phyloP scores from a whole-genome alignment of 2,329 filamentous ascomycete genomes.

The Aspergillus sp. region DNA sequence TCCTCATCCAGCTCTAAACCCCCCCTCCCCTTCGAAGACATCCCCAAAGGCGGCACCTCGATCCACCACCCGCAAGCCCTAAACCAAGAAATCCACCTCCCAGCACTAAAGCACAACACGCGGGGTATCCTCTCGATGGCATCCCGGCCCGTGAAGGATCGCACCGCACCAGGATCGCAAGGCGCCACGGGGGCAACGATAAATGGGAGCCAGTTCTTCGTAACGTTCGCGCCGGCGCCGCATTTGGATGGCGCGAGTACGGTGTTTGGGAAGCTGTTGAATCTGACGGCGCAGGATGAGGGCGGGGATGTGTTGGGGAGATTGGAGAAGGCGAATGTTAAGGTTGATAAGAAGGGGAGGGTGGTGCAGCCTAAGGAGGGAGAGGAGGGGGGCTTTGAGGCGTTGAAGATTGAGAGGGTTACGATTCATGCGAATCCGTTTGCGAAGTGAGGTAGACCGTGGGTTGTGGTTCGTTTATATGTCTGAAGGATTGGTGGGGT shows the following conservation, averaged over 20 bases:
- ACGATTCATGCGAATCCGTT: slow-evolving; percentile 67
- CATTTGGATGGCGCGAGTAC: slow-evolving; percentile 69
- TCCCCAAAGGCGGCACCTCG: slow-evolving; percentile 59
- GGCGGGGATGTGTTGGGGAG: slow-evolving; percentile 48
- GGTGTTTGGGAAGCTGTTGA: slow-evolving; percentile 64
- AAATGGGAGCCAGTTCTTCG: slow-evolving; percentile 66
- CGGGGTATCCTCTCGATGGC: slow-evolving; percentile 63
- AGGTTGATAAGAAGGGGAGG: slow-evolving; percentile 64
- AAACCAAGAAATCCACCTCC: slow-evolving; percentile 64
- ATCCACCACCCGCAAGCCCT: slow-evolving; percentile 56
- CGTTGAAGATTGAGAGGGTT: slow-evolving; percentile 57
- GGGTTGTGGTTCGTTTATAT: too few species aligned
- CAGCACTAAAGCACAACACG: slow-evolving; percentile 58
- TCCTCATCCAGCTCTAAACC: slow-evolving; percentile 39
- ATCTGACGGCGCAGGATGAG: slow-evolving; percentile 46
- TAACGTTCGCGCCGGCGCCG: slow-evolving; percentile 61
- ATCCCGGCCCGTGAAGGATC: slow-evolving; percentile 51
- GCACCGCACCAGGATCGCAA: slow-evolving; percentile 50
- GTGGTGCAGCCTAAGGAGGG: slow-evolving; percentile 50
- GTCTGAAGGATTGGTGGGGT: too few species aligned
- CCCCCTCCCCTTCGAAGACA: slow-evolving; percentile 48
- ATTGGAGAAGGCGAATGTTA: slow-evolving; percentile 61
- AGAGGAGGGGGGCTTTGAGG: slow-evolving; percentile 48
- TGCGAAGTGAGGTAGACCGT: slow-evolving; percentile 58
- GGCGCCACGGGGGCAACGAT: slow-evolving; percentile 40